Evolutionary conservation across 2,329 filamentous ascomycete genomes (phyloP).

Genomic region (Erysiphe neolycopersici): DNA sequence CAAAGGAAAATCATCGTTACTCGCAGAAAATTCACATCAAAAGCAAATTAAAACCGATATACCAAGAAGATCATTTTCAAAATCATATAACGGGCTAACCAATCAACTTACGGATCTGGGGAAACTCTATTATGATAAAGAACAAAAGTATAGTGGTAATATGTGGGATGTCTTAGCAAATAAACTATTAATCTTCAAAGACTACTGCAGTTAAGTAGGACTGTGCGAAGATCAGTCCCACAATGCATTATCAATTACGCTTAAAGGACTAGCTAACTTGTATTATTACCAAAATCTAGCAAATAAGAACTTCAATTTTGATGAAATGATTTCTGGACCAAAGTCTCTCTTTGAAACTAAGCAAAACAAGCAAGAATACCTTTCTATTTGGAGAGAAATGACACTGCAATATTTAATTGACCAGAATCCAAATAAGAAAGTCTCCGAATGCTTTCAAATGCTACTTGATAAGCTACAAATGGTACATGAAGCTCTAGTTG

Average conservation of each 20-base stretch:
- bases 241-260: not conserved
- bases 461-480: not conserved
- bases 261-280: not conserved
- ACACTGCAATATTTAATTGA: not conserved
- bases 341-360: not conserved
- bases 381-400: not conserved
- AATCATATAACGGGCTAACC: not conserved
- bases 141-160: not conserved
- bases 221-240: not conserved
- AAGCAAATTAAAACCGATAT: not conserved
- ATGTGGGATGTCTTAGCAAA: not conserved
- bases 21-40: not conserved
- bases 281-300: not conserved
- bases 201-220: not conserved
- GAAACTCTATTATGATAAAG: not conserved
- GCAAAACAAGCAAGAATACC: not conserved
- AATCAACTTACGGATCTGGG: not conserved
- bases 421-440: not conserved
- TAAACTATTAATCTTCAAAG: not conserved
- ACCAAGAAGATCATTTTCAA: not conserved
- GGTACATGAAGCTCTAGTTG: not conserved
- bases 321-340: not conserved
- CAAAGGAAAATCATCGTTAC: not conserved
- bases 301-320: not conserved
- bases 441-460: not conserved